phyloP scores from a whole-genome alignment of 2,329 filamentous ascomycete genomes.

The Claviceps monticola region DNA sequence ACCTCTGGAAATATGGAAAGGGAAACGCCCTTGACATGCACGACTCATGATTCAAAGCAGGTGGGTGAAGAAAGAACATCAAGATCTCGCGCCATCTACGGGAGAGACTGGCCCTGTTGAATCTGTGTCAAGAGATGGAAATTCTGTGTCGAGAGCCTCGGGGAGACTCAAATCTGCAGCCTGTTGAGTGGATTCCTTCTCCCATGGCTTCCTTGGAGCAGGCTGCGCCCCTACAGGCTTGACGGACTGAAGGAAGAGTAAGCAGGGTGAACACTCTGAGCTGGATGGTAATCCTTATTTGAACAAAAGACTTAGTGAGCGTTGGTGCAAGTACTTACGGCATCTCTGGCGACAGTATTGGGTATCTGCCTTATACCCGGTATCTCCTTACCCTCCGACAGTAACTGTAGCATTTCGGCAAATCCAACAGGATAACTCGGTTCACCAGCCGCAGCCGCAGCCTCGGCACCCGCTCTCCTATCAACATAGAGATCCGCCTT shows the following conservation, averaged over 20 bases:
- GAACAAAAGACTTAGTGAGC: not conserved
- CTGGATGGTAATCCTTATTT: not conserved
- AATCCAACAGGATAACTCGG: conserved; percentile 73
- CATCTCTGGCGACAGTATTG: conserved; percentile 58
- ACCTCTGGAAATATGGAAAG: too few species aligned
- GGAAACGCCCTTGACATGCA: not conserved
- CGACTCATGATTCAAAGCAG: not conserved
- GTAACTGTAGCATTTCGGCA: conserved; percentile 71
- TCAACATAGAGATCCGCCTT: conserved; percentile 33
- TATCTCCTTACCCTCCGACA: conserved; percentile 68
- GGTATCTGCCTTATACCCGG: conserved; percentile 83
- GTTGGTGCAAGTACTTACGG: conserved; percentile 32
- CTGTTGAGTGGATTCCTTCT: conserved; percentile 34
- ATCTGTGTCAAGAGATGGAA: conserved; percentile 21
- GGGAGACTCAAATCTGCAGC: conserved; percentile 10
- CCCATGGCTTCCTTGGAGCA: conserved; percentile 60
- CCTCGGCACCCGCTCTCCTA: conserved; percentile 15
- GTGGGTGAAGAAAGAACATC: not conserved
- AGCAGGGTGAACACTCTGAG: not conserved
- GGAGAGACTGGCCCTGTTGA: not conserved
- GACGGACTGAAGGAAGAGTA: conserved; percentile 22
- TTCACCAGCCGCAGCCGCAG: conserved; percentile 19
- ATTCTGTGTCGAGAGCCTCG: conserved; percentile 20
- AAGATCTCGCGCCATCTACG: not conserved
- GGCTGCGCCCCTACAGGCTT: conserved; percentile 33